phyloP scores from a whole-genome alignment of 805 yeast species.

The Ogataea degrootiae region DNA sequence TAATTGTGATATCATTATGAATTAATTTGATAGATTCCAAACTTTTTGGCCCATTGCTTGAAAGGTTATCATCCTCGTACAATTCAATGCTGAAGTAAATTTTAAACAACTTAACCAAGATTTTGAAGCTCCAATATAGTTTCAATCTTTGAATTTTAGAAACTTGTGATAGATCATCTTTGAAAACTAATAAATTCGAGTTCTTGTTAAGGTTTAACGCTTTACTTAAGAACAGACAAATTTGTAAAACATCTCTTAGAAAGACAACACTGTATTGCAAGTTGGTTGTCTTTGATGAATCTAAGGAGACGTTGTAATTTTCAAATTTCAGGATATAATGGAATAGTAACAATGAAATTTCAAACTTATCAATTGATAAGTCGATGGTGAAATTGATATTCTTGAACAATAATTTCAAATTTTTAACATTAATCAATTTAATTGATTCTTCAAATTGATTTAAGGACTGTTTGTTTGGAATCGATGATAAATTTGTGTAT shows the following conservation, averaged over 20 bases:
- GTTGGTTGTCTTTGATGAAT: conserved; percentile 26
- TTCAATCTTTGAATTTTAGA: conserved; percentile 32
- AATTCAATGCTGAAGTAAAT: conserved; percentile 24
- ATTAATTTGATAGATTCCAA: conserved; percentile 31
- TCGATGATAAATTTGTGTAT: conserved; percentile 15
- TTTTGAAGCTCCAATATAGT: conserved; percentile 39
- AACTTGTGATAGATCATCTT: conserved; percentile 13
- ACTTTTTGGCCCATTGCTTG: conserved; percentile 28
- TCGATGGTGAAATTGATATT: conserved; percentile 41
- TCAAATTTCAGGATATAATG: conserved; percentile 41
- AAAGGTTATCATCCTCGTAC: conserved; percentile 10
- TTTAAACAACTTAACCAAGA: conserved; percentile 28
- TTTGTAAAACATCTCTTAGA: conserved; percentile 43
- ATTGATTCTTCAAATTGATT: conserved; percentile 30
- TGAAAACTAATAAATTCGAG: conserved; percentile 7
- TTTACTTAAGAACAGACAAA: conserved; percentile 34
- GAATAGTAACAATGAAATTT: conserved; percentile 44
- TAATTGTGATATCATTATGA: conserved; percentile 30
- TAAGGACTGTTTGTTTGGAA: conserved; percentile 25
- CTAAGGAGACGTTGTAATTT: conserved; percentile 25
- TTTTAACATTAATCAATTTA: conserved; percentile 30
- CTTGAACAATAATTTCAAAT: conserved; percentile 42
- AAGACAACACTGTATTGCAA: conserved; percentile 18
- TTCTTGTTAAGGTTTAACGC: conserved; percentile 39
- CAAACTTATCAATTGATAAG: conserved; percentile 43